Conservation (phyloP, 2,329 filamentous ascomycete species). For the Madurella mycetomatis region DNA sequence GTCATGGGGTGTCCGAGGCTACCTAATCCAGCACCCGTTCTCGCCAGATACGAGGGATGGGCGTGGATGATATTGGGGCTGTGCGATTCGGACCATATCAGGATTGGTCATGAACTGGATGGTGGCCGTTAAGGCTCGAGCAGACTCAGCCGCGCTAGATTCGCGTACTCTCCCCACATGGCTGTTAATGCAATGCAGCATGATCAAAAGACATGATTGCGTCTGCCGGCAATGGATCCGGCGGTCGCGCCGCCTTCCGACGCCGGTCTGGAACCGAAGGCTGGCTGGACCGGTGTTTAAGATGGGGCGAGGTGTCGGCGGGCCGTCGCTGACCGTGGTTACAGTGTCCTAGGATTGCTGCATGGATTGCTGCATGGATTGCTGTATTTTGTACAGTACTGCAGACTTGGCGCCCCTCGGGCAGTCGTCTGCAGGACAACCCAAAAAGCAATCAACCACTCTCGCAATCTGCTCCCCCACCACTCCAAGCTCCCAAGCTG, state of each 20-base stretch:
- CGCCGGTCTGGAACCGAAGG: constrained; percentile 19
- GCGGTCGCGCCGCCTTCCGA: constrained; percentile 12
- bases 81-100: neutral
- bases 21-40: too few relatives aligned
- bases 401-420: constrained; percentile 3
- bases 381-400: too few relatives aligned
- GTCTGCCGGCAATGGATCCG: neutral
- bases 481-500: neutral
- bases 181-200: constrained; percentile 9
- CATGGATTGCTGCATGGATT: too few relatives aligned
- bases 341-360: too few relatives aligned
- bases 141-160: constrained; percentile 14
- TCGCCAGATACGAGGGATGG: too few relatives aligned
- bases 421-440: neutral
- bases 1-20: too few relatives aligned
- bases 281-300: constrained; percentile 4
- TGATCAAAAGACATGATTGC: neutral
- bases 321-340: too few relatives aligned
- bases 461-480: neutral
- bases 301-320: neutral
- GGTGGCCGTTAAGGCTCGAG: constrained; percentile 7
- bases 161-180: neutral
- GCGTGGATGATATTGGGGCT: too few relatives aligned
- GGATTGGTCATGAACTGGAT: neutral
- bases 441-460: neutral